Base-by-base conservation (phyloP, 352 stramenopile genomes). In the Globisporangium parvum region DNA sequence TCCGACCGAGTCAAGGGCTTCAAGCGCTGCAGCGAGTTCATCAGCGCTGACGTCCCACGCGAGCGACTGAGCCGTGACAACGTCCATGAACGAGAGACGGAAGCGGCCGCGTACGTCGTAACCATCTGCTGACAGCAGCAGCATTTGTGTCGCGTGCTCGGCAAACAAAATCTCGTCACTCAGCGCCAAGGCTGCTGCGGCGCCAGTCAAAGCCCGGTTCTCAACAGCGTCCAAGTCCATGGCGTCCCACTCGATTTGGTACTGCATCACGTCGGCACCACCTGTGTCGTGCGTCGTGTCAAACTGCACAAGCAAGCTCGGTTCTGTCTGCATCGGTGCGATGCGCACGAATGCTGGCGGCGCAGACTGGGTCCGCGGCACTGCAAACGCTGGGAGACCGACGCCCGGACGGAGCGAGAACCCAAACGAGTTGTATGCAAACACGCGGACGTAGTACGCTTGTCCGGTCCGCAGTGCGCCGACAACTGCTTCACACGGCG, bases 211-310 rank as follows among this genome's bases (percentile, higher is more conserved):
- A 1, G 73, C 73, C 10, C 60, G 67, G 8, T 62, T 46, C 23
- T 76, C 56, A 10, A 92, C 62, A 8, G 80, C 75, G 14, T 86
- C 73, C 9, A 94, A 54, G 46, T 92, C 87, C 70, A 97, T 90
- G 3, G 73, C 77, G 60, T 98, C 93, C 91, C 91, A 98, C 47
- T 98, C 88, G 50, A 98, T 83, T 55, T 91, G 88, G 63, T 96
- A 97, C 55, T 89, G 70, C 14, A 68, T 94, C n/a, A 96, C 77
- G 1, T 67, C 63, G 0, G 80, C 75, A 9, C 91, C 91, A 6
- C 91, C 91, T 47, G 94, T 77, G 58, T 96, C 75, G 54, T 80
- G 75, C 12, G 66, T 73, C 0, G 78, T 74, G 33, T 88, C 82
- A 55, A 98, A 98, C 3, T 58, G 65, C 9, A 98, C 80, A 6